Evolutionary conservation across 1,284 basidiomycete species (phyloP).

Genomic region (Chondrostereum purpureum): DNA sequence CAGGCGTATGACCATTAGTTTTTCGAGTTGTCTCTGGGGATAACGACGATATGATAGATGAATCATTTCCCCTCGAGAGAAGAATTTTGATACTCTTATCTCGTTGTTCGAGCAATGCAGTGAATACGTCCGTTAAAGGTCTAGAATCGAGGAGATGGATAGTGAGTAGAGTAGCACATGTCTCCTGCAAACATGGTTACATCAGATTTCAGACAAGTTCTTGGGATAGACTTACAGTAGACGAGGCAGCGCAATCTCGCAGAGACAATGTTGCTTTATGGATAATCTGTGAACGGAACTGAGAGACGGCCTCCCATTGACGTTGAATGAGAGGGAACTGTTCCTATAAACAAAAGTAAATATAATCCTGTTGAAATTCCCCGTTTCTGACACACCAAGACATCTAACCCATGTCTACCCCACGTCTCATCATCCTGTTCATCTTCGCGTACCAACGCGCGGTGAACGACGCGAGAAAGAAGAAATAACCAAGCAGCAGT

Average conservation of each 20-base stretch:
- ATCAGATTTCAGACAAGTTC: conserved; percentile 1
- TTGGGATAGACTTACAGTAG: conserved; percentile 40
- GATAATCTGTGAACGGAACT: conserved; percentile 79
- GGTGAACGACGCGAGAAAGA: conserved; percentile 75
- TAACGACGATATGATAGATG: conserved; percentile 14
- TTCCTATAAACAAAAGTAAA: no score
- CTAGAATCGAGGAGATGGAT: conserved; percentile 81
- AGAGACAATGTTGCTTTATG: conserved; percentile 75
- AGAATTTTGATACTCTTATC: conserved; percentile 53
- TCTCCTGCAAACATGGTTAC: conserved; percentile 38
- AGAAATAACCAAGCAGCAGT: conserved; percentile 84
- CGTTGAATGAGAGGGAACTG: conserved; percentile 81
- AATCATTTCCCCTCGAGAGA: conserved; percentile 30
- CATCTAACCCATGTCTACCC: conserved; percentile 55
- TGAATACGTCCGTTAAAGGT: conserved; percentile 66
- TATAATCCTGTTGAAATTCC: no score
- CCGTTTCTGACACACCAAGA: conserved; percentile 49
- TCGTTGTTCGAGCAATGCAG: conserved; percentile 67
- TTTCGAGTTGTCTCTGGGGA: conserved; percentile 9
- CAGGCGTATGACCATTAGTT: conserved; percentile 30
- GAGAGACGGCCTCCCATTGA: conserved; percentile 84
- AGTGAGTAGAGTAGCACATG: conserved; percentile 70
- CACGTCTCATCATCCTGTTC: conserved; percentile 57
- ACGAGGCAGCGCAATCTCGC: conserved; percentile 44
- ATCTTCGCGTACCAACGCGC: conserved; percentile 52